Evolutionary conservation across 176 grass and related monocot genomes (phyloP), one percentile per base, ranked within the genome.

Genomic region (Eragrostis curvula): DNA sequence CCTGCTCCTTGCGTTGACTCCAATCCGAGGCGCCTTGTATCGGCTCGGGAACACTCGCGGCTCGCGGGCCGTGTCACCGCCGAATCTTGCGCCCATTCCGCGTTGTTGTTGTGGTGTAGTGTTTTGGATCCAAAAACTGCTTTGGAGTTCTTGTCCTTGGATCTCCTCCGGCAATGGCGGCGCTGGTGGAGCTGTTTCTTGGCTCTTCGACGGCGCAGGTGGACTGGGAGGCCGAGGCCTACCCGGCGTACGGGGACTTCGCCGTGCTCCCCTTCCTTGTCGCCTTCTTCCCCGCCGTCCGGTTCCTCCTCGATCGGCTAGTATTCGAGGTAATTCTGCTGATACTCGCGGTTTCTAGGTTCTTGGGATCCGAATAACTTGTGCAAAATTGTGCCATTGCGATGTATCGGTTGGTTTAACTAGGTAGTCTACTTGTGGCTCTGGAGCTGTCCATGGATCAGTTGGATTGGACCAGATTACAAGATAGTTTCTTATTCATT

Each of bases 241-340:
- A 92, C 51, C 95, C 92, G 42, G 84, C 65, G 7, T 97, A 91
- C 77, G 53, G 85, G 27, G 92, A 97, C 85, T 97, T 91, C 83
- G 66, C 51, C 30, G 88, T 86, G 23, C 95, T 97, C 52, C 95
- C 95, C 5, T 86, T 97, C 48, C 87, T 97, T 66, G 86, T 87
- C 61, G 71, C 91, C 67, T 97, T 94, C 95, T 97, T 97, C 86
- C 92, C 86, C 16, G 85, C 90, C 28, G 53, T 94, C 51, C 86
- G 95, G 48, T 97, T 90, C 88, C 85, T 97, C 83, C 92, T 97
- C 50, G 95, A 94, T 87, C 85, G 88, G 46, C 84, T 94, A 73
- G 81, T 94, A 43, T 92, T 97, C 79, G 90, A 97, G 92, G 95
- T 97, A 84, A 77, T 49, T 65, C 66, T 69, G 68, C 79, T 77